phyloP scores from a whole-genome alignment of 805 yeast species.

The Clavispora santaluciae region DNA sequence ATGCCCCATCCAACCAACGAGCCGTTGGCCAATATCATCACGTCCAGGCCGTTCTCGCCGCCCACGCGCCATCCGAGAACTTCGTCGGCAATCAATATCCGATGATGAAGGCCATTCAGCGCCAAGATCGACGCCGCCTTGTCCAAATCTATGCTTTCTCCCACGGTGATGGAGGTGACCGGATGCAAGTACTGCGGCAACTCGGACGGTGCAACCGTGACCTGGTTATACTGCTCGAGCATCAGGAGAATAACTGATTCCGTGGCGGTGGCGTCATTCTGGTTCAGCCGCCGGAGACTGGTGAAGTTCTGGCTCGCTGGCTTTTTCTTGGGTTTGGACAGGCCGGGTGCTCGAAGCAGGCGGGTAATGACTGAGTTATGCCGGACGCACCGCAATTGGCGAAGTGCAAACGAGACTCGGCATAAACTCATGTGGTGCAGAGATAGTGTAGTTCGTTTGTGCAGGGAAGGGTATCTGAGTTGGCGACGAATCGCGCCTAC shows the following conservation, averaged over 20 bases:
- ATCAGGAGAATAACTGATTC: slow-evolving; percentile 13
- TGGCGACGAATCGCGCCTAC: too few species aligned
- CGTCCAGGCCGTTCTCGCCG: slow-evolving; percentile 30
- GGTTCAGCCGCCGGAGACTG: slow-evolving; percentile 19
- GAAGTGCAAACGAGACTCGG: not conserved
- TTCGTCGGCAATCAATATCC: slow-evolving; percentile 56
- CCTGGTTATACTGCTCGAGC: slow-evolving; percentile 12
- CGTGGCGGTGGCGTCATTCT: slow-evolving; percentile 17
- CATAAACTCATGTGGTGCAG: not conserved
- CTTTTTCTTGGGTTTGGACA: slow-evolving; percentile 5
- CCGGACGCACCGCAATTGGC: not conserved
- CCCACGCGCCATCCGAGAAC: slow-evolving; percentile 46
- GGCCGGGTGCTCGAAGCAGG: not conserved
- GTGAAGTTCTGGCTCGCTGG: slow-evolving; percentile 9
- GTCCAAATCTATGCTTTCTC: slow-evolving; percentile 64
- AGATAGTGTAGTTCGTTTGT: not conserved
- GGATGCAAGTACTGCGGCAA: slow-evolving; percentile 32
- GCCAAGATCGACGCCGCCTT: slow-evolving; percentile 35
- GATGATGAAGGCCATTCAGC: slow-evolving; percentile 17
- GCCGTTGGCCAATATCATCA: slow-evolving; percentile 71
- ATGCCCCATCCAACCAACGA: slow-evolving; percentile 83
- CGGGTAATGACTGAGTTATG: not conserved
- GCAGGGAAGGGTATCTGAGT: too few species aligned
- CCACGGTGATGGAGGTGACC: slow-evolving; percentile 67
- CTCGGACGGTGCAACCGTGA: slow-evolving; percentile 17